phyloP scores from a whole-genome alignment of 2,329 filamentous ascomycete genomes.

The Cladorrhinum sp. region DNA sequence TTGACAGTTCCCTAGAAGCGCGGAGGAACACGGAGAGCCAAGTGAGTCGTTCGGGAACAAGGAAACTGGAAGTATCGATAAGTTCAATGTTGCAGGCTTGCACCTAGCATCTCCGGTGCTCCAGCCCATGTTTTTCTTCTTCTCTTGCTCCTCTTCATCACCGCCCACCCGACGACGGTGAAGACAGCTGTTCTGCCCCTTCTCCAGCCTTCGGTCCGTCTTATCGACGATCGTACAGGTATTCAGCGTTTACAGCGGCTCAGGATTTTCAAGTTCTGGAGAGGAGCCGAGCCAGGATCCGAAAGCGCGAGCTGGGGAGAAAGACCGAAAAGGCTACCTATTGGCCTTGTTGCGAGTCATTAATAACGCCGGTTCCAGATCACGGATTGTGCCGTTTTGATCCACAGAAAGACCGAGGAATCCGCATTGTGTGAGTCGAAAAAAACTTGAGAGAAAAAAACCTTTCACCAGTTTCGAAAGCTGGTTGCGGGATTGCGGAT shows the following conservation, averaged over 20 bases:
- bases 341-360: constrained; percentile 20
- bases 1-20: neutral
- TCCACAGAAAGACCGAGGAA: constrained; percentile 25
- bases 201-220: neutral
- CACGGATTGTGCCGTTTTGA: constrained; percentile 17
- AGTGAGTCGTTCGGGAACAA: constrained; percentile 7
- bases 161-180: neutral
- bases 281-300: constrained; percentile 15
- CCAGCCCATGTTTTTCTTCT: neutral
- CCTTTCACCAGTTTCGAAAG: neutral
- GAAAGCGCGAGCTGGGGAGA: constrained; percentile 17
- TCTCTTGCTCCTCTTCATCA: neutral
- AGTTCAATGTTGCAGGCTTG: neutral
- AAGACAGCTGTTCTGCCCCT: neutral
- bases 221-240: neutral
- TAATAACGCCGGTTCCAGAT: constrained; percentile 12
- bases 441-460: constrained; percentile 1
- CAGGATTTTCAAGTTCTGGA: constrained; percentile 6
- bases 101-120: neutral
- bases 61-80: neutral
- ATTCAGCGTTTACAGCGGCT: neutral
- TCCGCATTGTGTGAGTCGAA: constrained; percentile 8
- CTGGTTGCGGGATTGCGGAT: neutral
- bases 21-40: neutral
- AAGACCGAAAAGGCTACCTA: constrained; percentile 13